Evolutionary conservation across 345 rosid species (phyloP), one percentile per base, ranked within the genome.

Genomic region (Eucalyptus camaldulensis): DNA sequence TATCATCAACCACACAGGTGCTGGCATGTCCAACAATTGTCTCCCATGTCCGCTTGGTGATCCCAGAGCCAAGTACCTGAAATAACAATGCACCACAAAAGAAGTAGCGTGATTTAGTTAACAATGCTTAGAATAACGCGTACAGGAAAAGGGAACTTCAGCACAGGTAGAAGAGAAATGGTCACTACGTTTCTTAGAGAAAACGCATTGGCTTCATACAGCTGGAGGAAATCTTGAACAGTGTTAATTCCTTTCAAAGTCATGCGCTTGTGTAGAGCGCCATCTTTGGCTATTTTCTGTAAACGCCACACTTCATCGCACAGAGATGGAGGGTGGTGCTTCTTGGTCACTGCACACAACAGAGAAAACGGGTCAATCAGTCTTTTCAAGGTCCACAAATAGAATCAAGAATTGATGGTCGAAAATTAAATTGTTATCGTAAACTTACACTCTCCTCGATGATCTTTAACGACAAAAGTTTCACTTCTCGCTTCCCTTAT

Each of bases 21-120:
- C 56, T 88, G 9, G 98, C 99, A 53, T 98, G 99, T 7, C 90
- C 90, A 44, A 95, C 89, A 86, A 97, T 95, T 49, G 90, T 86
- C 3, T 95, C 93, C 98, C 97, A 97, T 21, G 10, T 92, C 90
- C 27, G 94, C 88, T 87, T 93, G 43, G 98, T 88, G 88, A 92
- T 90, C 49, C 91, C 91, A 37, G 54, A 58, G 85, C 92, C 90
- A 62, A 97, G 88, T 11, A 94, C 89, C 99, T 98, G 92, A 89
- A 60, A 14, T 17, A 44, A 81, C 83, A 83, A 67, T 89, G 76
- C 21, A 60, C 53, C 50, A 5, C 31, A 33, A 56, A 89, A 40
- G 29, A 86, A 31, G n/a, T 8, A 12, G 76, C 69, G 8, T 49
- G 40, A 45, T 27, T 40, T 31, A 60, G 65, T 50, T 40, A 86